A percentile compares a stretch with the other conserved stretches of the same genome.
These are phyloP conservation scores for Torulaspora pretoriensis DNA, from an alignment of 1,139 yeast genomes.

Conservation along the genomic window DNA sequence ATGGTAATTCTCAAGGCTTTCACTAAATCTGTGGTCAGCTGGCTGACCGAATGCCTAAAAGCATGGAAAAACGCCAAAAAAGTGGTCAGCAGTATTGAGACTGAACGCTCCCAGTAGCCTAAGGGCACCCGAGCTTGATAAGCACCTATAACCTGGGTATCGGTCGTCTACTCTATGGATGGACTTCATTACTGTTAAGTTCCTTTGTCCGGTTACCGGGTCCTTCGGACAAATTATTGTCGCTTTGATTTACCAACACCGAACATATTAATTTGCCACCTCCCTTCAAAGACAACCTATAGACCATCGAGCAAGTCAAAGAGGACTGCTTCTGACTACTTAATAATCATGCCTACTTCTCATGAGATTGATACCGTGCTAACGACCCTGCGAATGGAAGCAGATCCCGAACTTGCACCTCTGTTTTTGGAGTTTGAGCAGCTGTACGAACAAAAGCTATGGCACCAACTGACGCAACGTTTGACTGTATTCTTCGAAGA, in stretches of 20 bases:
- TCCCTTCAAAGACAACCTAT: constrained; percentile 3
- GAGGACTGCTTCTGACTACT: neutral
- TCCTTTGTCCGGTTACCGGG: constrained; percentile 4
- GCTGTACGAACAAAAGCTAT: constrained; percentile 74
- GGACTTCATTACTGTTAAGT: neutral
- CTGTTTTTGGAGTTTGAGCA: constrained; percentile 78
- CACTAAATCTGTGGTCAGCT: constrained; percentile 29
- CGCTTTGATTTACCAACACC: no score
- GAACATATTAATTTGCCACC: constrained; percentile 15
- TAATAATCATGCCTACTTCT: constrained; percentile 9
- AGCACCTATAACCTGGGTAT: neutral
- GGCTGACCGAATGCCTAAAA: constrained; percentile 34
- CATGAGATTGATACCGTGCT: constrained; percentile 48
- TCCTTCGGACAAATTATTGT: constrained; percentile 1
- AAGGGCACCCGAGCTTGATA: neutral
- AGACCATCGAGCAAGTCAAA: neutral
- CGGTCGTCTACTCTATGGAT: no score
- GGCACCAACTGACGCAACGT: constrained; percentile 74
- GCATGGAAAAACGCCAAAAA: constrained; percentile 36
- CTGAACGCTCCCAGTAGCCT: neutral
- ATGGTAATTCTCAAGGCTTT: constrained; percentile 29
- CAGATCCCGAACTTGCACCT: constrained; percentile 58
- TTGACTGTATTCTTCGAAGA: constrained; percentile 58
- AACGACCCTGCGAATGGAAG: constrained; percentile 63
- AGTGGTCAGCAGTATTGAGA: constrained; percentile 8